phyloP scores from a whole-genome alignment of 164 flowering plant species.

The Houttuynia cordata region DNA sequence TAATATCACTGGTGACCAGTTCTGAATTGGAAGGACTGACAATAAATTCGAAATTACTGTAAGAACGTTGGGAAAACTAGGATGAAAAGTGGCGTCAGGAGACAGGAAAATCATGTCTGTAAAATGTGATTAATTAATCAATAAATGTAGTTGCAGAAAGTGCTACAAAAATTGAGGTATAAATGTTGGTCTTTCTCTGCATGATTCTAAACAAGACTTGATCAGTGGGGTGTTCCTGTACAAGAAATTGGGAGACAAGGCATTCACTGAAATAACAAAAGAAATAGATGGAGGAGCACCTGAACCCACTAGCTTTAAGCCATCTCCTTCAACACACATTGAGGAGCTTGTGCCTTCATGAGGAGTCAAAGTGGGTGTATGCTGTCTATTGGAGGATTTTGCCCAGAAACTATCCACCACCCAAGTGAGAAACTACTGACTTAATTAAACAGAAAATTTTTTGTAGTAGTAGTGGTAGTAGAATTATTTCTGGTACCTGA shows the following conservation, averaged over 20 bases:
- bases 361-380: conserved; percentile 89
- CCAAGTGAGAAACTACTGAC: conserved; percentile 54
- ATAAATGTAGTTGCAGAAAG: conserved; percentile 11
- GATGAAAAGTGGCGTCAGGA: conserved; percentile 21
- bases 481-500: not conserved
- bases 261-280: not conserved
- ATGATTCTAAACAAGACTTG: conserved; percentile 29
- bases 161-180: conserved; percentile 15
- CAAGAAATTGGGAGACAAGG: conserved; percentile 4
- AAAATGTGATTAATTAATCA: conserved; percentile 14
- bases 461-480: not conserved
- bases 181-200: conserved; percentile 18
- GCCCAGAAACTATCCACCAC: conserved; percentile 96
- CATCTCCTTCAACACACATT: conserved; percentile 95
- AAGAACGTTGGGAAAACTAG: conserved; percentile 20
- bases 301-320: conserved; percentile 63
- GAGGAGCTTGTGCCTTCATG: conserved; percentile 79
- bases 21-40: no score
- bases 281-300: conserved; percentile 61
- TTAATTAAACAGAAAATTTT: not conserved
- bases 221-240: conserved; percentile 20
- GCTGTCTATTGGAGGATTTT: conserved; percentile 98
- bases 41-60: no score
- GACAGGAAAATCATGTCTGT: conserved; percentile 21
- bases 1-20: no score